Conservation (phyloP, 1,284 basidiomycete genomes). For the Rhodotorula sp. region DNA sequence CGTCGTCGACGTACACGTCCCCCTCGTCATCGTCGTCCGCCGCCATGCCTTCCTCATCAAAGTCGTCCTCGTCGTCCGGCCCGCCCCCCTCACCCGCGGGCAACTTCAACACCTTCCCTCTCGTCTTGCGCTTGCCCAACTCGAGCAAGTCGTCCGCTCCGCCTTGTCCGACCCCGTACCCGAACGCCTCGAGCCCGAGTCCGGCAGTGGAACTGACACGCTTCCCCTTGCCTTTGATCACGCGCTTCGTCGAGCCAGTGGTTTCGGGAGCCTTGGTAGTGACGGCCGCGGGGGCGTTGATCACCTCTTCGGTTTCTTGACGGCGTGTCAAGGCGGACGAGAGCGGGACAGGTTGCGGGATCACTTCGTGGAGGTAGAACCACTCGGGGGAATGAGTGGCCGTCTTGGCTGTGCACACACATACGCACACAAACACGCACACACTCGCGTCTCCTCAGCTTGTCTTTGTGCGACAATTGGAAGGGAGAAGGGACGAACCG, state of each 20-base stretch:
- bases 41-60: background rate
- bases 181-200: too few relatives aligned
- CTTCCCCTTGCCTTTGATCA: slow-evolving; percentile 13
- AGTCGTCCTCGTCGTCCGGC: slow-evolving; percentile 11
- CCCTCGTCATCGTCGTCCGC: slow-evolving; percentile 8
- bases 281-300: background rate
- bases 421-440: too few relatives aligned
- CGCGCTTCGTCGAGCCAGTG: background rate
- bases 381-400: slow-evolving; percentile 11
- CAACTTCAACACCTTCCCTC: slow-evolving; percentile 19
- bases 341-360: slow-evolving; percentile 19
- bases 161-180: too few relatives aligned
- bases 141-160: too few relatives aligned
- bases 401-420: slow-evolving; percentile 7
- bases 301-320: slow-evolving; percentile 3
- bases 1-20: background rate
- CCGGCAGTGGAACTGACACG: too few relatives aligned
- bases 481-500: slow-evolving; percentile 1
- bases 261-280: slow-evolving; percentile 1
- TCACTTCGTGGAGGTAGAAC: slow-evolving; percentile 36
- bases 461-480: background rate
- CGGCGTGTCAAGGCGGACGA: slow-evolving; percentile 7
- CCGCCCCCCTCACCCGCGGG: slow-evolving; percentile 8
- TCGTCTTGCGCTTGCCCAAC: slow-evolving; percentile 7
- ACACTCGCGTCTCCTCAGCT: too few relatives aligned